Evolutionary conservation across 371 early-diverging fungal species (phyloP), one percentile per base, ranked within the genome.

Genomic region (Entomophthora muscae): DNA sequence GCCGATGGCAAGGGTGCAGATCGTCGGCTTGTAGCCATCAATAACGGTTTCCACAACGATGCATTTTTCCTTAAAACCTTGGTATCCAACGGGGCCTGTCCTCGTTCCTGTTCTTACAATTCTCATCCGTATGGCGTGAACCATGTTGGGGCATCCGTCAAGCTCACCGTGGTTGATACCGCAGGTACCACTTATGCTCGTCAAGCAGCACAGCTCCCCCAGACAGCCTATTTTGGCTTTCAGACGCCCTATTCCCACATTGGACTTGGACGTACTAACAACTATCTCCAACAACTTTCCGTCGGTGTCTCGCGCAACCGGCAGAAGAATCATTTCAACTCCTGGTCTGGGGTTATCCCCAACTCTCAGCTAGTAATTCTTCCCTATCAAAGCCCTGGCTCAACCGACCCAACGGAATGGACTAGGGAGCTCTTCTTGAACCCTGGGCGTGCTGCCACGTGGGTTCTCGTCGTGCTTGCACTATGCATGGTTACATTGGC

Each of bases 241-340:
- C 78, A 80, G n/a, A 80, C 88, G n/a, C 93, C 94, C 0, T 90
- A 90, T 52, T 79, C 80, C 24, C 73, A 90, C 2, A 82, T 91
- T 67, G 95, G 95, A 2, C 78, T 95, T 1, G 94, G 94, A 0
- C 73, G 95, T 64, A 95, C 93, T 1, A 95, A 93, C 72, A 93
- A 93, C 65, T 93, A 95, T 72, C 85, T 95, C 1, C 92, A 93
- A 66, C 84, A 85, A 60, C 75, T 95, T 71, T 88, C 86, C 71
- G 93, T 91, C 0, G 95, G 93, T 1, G 79, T 84, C 1, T 76
- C 88, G 3, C 72, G 84, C 26, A 78, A 85, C 64, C 83, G 32
- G n/a, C 55, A 71, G 67, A 58, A 53, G 2, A 64, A 74, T 53
- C 73, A 79, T 56, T 77, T 72, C 42, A 75, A 70, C 13, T 69